Conservation (phyloP, 768 basidiomycete species). For the Pisolithus microcarpus region DNA sequence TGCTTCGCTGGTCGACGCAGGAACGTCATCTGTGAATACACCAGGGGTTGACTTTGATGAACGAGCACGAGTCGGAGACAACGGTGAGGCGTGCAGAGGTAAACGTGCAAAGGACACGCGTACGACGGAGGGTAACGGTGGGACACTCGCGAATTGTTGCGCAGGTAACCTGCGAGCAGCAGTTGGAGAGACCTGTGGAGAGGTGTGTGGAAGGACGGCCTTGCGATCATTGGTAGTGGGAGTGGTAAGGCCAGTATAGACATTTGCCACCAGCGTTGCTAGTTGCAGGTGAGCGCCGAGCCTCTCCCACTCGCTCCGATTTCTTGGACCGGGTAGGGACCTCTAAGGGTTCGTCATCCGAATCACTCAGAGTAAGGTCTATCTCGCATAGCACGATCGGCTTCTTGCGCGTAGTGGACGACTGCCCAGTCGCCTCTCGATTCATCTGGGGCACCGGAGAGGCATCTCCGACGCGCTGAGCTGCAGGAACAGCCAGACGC, state of each 20-base stretch:
- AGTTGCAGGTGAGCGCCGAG: not conserved
- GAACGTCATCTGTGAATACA: not conserved
- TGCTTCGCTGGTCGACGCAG: not conserved
- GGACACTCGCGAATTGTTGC: too few species aligned
- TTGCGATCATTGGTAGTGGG: slow-evolving; percentile 12
- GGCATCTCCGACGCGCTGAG: not conserved
- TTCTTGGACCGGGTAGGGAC: not conserved
- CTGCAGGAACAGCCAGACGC: not conserved
- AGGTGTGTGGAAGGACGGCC: not conserved
- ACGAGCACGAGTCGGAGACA: not conserved
- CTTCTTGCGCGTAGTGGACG: not conserved
- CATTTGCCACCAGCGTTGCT: slow-evolving; percentile 2
- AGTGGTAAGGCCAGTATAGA: slow-evolving; percentile 7
- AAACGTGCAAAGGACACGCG: too few species aligned
- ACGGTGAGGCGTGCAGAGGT: too few species aligned
- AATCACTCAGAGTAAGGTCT: slow-evolving; percentile 2
- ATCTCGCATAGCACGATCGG: not conserved
- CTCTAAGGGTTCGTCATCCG: slow-evolving; percentile 1
- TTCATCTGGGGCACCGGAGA: not conserved
- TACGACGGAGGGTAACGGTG: too few species aligned
- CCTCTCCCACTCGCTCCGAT: not conserved
- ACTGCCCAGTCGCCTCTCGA: not conserved
- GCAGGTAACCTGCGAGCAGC: not conserved
- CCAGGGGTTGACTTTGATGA: not conserved
- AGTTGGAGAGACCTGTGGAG: slow-evolving; percentile 3